A percentile compares a stretch with the other conserved stretches of the same genome.
These are phyloP conservation scores for Chrysanthemum lavandulifolium DNA, from an alignment of 129 eudicot species.

Conservation along the genomic window DNA sequence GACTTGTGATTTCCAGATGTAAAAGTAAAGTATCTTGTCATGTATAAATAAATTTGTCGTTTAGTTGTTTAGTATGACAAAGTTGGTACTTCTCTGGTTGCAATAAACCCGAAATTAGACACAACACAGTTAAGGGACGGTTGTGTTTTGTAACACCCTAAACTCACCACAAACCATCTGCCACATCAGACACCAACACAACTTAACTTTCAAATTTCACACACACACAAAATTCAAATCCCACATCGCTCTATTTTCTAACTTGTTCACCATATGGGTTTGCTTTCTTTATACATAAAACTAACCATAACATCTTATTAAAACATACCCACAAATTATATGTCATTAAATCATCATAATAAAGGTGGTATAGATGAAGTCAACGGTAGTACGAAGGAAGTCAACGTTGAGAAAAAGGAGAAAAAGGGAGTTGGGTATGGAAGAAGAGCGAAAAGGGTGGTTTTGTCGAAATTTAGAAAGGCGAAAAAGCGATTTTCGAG, in stretches of 20 bases:
- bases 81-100: no score
- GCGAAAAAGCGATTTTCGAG: constrained; percentile 28
- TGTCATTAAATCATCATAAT: not conserved
- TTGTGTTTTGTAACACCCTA: constrained; percentile 1
- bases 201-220: constrained; percentile 19
- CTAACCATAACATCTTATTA: not conserved
- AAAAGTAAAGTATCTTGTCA: no score
- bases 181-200: constrained; percentile 7
- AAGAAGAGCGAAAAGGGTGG: constrained; percentile 34
- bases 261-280: not conserved
- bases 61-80: no score
- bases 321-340: not conserved
- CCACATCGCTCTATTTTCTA: constrained; percentile 15
- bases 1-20: no score
- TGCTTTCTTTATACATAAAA: not conserved
- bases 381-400: constrained; percentile 6
- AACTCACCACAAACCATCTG: constrained; percentile 19
- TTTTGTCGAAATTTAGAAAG: constrained; percentile 39
- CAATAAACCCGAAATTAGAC: no score
- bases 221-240: constrained; percentile 19
- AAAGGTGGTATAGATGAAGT: not conserved
- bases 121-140: no score
- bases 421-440: constrained; percentile 21
- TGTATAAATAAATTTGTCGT: no score
- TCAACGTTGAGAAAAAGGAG: not conserved